Evolutionary conservation across 2,329 filamentous ascomycete species (phyloP), one percentile per base, ranked within the genome.

Genomic region (Curvularia eragrostidis): DNA sequence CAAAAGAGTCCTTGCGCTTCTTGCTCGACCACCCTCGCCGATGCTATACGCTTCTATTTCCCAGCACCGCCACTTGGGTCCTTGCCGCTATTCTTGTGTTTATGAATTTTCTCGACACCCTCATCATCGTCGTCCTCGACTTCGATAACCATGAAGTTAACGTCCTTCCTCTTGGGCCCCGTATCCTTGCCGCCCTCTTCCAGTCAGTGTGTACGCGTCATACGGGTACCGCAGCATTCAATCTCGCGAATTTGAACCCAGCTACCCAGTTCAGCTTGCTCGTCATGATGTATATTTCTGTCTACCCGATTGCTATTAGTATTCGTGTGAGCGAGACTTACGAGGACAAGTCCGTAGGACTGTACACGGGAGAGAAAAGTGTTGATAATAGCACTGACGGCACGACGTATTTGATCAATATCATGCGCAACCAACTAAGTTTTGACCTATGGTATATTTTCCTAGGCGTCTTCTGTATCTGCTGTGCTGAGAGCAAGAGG

Each of bases 221-320:
- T 0, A 94, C 95, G 2, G 94, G 95, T 0, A 97, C 97, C 70
- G 84, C 90, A 1, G 90, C 90, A 23, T 86, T 98, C 66, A 92
- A 89, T 71, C 79, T 98, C 28, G 81, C 90, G 1, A 79, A 85
- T 0, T 81, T 99, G 0, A 93, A 98, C 63, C 93, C 95, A 0
- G 95, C 90, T 2, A 91, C 97, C 54, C 93, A 97, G 69, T 92
- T 96, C 9, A 91, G 93, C 19, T 97, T 97, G 79, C 82, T 98
- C 76, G 89, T 98, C 76, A 98, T 98, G 94, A 98, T 98, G 95
- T 98, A 98, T 77, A 97, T 98, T 60, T 97, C 93, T 57, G 91
- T 97, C 58, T 96, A 97, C 67, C 94, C 94, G 2, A 96, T 98
- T 67, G 94, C 95, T 71, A 98, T 98, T 68, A 95, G 91, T 8